Percentiles rank a stretch among this genome's conserved stretches.
phyloP scores from a whole-genome alignment of 768 basidiomycete genomes.

The Serendipita vermifera region DNA sequence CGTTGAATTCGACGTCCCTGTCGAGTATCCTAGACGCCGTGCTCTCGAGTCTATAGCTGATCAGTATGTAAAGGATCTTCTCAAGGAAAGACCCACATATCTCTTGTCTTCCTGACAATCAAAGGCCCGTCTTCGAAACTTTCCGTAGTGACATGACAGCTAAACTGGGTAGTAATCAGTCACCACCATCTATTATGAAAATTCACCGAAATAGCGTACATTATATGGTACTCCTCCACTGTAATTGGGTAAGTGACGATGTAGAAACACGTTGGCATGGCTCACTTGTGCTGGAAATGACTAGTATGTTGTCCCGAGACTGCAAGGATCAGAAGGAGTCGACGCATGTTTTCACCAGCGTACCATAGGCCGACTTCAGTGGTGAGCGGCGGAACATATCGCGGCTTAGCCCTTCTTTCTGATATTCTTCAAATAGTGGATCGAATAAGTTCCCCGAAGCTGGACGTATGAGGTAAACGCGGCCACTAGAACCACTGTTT shows the following conservation, averaged over 20 bases:
- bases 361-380: slow-evolving; percentile 42
- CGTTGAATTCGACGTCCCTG: slow-evolving; percentile 43
- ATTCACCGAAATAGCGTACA: too few species aligned
- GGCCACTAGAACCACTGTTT: too few species aligned
- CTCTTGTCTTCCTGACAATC: background rate
- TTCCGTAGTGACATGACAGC: background rate
- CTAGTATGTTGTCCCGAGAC: background rate
- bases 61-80: background rate
- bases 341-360: background rate
- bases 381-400: slow-evolving; percentile 62
- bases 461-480: too few species aligned
- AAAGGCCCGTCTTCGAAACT: background rate
- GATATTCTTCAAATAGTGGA: slow-evolving; percentile 49
- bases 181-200: too few species aligned
- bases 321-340: background rate
- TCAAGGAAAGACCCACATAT: background rate
- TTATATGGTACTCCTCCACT: too few species aligned
- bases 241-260: too few species aligned
- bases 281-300: slow-evolving; percentile 1
- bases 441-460: too few species aligned
- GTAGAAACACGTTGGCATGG: too few species aligned
- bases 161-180: too few species aligned
- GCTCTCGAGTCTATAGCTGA: background rate
- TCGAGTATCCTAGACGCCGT: slow-evolving; percentile 36
- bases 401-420: slow-evolving; percentile 46